phyloP scores from a whole-genome alignment of 1,284 basidiomycete species.

The Wallemia ichthyophaga region DNA sequence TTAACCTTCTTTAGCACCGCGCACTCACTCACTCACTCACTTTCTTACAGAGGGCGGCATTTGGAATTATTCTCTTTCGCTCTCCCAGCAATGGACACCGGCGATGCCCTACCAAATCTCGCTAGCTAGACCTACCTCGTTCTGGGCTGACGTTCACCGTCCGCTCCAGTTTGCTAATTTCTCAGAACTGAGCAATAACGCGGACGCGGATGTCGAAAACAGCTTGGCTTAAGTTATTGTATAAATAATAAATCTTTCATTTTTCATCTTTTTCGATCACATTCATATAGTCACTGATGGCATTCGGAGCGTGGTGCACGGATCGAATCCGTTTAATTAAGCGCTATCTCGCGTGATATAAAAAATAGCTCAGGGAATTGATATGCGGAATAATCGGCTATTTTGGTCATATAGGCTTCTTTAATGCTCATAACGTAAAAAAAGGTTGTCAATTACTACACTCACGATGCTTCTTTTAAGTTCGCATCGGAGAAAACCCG shows the following conservation, averaged over 20 bases:
- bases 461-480: too few relatives aligned
- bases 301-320: too few relatives aligned
- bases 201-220: conserved; percentile 1
- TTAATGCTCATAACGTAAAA: too few relatives aligned
- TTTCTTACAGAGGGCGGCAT: conserved; percentile 63
- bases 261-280: neutral
- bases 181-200: neutral
- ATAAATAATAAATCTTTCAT: neutral
- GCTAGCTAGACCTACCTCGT: conserved; percentile 54
- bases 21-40: conserved; percentile 40
- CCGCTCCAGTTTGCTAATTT: conserved; percentile 45
- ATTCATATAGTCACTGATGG: neutral
- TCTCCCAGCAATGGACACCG: conserved; percentile 71
- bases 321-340: too few relatives aligned
- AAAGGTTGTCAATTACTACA: too few relatives aligned
- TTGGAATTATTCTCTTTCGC: conserved; percentile 76
- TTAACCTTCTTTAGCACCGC: neutral
- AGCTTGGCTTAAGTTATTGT: conserved; percentile 1
- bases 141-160: conserved; percentile 2
- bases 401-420: too few relatives aligned
- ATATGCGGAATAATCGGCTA: too few relatives aligned
- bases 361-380: too few relatives aligned
- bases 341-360: too few relatives aligned
- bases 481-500: too few relatives aligned
- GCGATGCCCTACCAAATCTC: conserved; percentile 57